Evolutionary conservation across 2,329 filamentous ascomycete genomes (phyloP).

Genomic region (Fusarium musae): DNA sequence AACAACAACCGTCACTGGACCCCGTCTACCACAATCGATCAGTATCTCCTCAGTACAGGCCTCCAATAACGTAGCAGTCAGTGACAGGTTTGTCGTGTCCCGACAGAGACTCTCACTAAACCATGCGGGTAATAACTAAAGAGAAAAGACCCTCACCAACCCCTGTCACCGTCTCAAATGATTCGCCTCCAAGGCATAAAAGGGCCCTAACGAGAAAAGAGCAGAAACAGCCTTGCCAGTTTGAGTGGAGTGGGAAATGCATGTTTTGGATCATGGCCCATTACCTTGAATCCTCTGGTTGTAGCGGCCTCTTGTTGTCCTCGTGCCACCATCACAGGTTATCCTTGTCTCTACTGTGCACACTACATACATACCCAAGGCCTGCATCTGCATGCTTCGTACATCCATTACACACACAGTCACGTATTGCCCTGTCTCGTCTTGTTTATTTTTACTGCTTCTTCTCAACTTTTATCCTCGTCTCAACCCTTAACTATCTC

Average conservation of each 20-base stretch:
- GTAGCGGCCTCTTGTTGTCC: slow-evolving; percentile 26
- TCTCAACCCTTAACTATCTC: neutral
- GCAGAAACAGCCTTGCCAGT: slow-evolving; percentile 29
- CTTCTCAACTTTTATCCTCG: neutral
- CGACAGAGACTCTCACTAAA: slow-evolving; percentile 11
- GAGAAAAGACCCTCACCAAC: neutral
- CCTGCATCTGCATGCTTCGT: neutral
- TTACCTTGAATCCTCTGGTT: slow-evolving; percentile 29
- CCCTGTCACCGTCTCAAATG: slow-evolving; percentile 26
- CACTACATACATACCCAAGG: neutral
- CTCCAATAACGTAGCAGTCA: slow-evolving; percentile 2
- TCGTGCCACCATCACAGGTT: slow-evolving; percentile 32
- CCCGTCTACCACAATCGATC: too few species aligned
- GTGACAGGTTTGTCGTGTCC: slow-evolving; percentile 1
- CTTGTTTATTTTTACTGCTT: slow-evolving; percentile 17
- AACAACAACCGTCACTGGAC: neutral
- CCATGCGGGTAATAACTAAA: slow-evolving; percentile 18
- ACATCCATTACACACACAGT: slow-evolving; percentile 6
- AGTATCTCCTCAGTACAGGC: slow-evolving; percentile 4
- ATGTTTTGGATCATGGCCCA: slow-evolving; percentile 27
- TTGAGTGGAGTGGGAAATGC: slow-evolving; percentile 13
- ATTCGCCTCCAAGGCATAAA: slow-evolving; percentile 33
- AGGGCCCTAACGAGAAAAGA: slow-evolving; percentile 8
- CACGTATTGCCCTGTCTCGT: slow-evolving; percentile 4
- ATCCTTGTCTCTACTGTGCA: slow-evolving; percentile 19